Percentiles rank a stretch among this genome's conserved stretches.
phyloP scores from a whole-genome alignment of 2,329 filamentous ascomycete species.

The Beauveria varroae region DNA sequence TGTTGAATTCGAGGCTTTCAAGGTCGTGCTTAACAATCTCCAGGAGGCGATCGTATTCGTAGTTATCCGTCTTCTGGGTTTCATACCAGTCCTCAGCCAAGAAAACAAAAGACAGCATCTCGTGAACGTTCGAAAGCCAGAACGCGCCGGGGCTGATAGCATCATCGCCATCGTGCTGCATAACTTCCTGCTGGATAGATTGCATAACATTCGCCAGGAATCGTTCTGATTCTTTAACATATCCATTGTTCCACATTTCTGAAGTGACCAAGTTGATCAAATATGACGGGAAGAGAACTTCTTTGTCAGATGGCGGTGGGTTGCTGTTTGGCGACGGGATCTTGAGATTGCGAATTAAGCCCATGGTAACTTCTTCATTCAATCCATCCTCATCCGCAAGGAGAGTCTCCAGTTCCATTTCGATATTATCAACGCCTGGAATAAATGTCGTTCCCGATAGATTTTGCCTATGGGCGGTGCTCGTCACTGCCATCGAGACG shows the following conservation, averaged over 20 bases:
- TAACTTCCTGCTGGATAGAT: conserved; percentile 97
- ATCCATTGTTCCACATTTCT: conserved; percentile 99
- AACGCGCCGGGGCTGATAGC: conserved; percentile 96
- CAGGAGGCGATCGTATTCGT: conserved; percentile 92
- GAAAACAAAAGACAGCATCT: conserved; percentile 99
- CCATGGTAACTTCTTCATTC: conserved; percentile 95
- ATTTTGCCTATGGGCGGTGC: conserved; percentile 60
- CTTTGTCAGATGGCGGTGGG: conserved; percentile 92
- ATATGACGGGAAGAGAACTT: conserved; percentile 96
- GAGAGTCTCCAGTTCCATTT: conserved; percentile 88
- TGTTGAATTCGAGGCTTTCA: conserved; percentile 98
- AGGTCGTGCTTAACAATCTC: conserved; percentile 99
- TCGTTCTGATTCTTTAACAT: conserved; percentile 97
- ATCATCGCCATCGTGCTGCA: conserved; percentile 97
- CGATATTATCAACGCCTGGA: conserved; percentile 79
- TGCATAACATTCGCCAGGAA: conserved; percentile 99
- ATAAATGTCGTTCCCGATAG: conserved; percentile 70
- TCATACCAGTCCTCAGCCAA: conserved; percentile 99
- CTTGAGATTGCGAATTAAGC: conserved; percentile 91
- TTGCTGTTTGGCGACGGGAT: conserved; percentile 83
- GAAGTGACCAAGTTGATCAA: conserved; percentile 98
- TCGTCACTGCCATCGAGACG: conserved; percentile 85
- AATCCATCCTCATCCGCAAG: conserved; percentile 92
- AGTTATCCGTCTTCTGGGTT: conserved; percentile 98
- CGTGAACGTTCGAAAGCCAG: conserved; percentile 98